Percentiles rank a stretch among this genome's conserved stretches.
Conservation (phyloP, 768 basidiomycete genomes). For the Leccinum sublutescens region DNA sequence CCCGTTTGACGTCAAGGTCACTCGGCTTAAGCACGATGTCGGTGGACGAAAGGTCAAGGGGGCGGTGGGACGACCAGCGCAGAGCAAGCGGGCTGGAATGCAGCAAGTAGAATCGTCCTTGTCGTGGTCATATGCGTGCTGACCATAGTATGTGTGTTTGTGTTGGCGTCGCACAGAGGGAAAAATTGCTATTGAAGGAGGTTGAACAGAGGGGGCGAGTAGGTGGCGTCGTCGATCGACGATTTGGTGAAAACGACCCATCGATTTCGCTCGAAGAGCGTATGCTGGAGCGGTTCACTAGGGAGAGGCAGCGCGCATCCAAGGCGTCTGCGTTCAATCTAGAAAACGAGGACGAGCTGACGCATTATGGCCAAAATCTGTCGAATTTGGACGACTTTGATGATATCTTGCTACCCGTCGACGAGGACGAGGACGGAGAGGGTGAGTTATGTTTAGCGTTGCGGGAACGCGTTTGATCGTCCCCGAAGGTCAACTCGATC, state of each 20-base stretch:
- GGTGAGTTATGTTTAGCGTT: conserved; percentile 31
- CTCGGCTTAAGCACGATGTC: conserved; percentile 89
- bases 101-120: conserved; percentile 62
- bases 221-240: conserved; percentile 88
- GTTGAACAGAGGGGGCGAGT: conserved; percentile 76
- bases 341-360: conserved; percentile 88
- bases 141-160: background rate
- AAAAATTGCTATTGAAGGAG: conserved; percentile 86
- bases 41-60: conserved; percentile 88
- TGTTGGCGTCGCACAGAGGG: conserved; percentile 50
- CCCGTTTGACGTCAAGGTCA: conserved; percentile 92
- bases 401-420: conserved; percentile 51
- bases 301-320: conserved; percentile 77
- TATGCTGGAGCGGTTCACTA: conserved; percentile 95
- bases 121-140: conserved; percentile 1
- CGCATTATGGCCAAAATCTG: conserved; percentile 87
- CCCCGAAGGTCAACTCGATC: conserved; percentile 61
- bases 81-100: conserved; percentile 86
- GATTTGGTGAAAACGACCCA: conserved; percentile 95
- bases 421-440: conserved; percentile 51
- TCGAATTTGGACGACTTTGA: conserved; percentile 86
- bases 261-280: conserved; percentile 93
- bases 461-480: background rate
- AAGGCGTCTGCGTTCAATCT: conserved; percentile 83
- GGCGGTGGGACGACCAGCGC: conserved; percentile 75